Evolutionary conservation across 352 stramenopile species (phyloP), one percentile per base, ranked within the genome.

Genomic region (Blastocystis sp.): DNA sequence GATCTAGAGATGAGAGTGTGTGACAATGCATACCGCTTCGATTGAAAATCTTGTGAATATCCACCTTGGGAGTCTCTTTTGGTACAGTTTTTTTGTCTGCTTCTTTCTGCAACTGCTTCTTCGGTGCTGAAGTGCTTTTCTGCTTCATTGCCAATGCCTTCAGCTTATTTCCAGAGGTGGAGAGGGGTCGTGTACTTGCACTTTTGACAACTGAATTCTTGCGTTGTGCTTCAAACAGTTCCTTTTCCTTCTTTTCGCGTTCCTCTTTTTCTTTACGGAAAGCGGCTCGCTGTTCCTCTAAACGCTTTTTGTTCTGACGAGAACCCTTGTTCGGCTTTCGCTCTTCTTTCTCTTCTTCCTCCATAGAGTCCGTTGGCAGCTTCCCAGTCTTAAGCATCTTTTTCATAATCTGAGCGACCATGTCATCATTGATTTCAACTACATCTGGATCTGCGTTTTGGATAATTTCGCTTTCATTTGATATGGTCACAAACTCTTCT

Each of bases 1-100:
- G 45, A 66, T 85, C 73, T 59, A 59, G 20, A n/a, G 0, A 59
- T n/a, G 50, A 20, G 37, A 34, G n/a, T 16, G 3, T 7, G 30
- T 1, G 1, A 66, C 5, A 3, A 68, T 1, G 24, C 4, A 13
- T 45, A 85, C 73, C 73, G n/a, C 53, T 85, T 39, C 73, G 50
- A 65, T 85, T 85, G 30, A 85, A 85, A 34, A 85, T 85, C 26
- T 85, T 65, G 73, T 85, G 73, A 39, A 85, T 85, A 37, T 85
- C 73, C 45, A 85, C 73, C 37, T 66, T 66, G 0, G 56, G 56
- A 0, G 56, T 39, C 0, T 66, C 56, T 24, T 66, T 66, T 34
- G 30, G 30, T 4, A 2, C 37, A 26, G 65, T 26, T 24, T 53
- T 53, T n/a, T 20, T 54, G 11, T 53, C 65, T 26, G 20, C 65